phyloP scores from a whole-genome alignment of 495 filamentous ascomycete genomes.

The Apiosordaria backusii region DNA sequence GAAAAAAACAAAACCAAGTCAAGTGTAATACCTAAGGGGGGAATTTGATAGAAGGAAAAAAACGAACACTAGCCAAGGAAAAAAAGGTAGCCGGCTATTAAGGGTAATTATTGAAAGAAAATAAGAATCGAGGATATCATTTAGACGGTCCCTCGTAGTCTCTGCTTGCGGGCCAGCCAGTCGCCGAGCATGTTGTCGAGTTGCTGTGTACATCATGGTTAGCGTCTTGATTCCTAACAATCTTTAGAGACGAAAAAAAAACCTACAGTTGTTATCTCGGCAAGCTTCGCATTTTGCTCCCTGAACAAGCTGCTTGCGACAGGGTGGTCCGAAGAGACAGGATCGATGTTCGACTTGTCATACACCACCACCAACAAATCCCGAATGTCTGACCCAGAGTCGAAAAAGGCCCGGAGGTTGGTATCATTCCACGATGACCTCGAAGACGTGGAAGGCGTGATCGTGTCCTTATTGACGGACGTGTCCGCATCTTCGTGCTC shows the following conservation, averaged over 20 bases:
- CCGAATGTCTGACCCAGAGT: conserved; percentile 85
- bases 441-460: conserved; percentile 42
- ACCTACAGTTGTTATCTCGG: conserved; percentile 72
- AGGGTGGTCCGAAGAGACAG: conserved; percentile 76
- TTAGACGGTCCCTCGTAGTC: conserved; percentile 44
- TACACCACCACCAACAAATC: conserved; percentile 89
- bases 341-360: conserved; percentile 76
- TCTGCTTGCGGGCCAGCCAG: conserved; percentile 68
- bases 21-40: neutral
- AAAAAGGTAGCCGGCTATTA: conserved; percentile 7
- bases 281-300: conserved; percentile 75
- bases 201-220: conserved; percentile 49
- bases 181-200: conserved; percentile 82
- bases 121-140: neutral
- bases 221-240: neutral
- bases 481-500: conserved; percentile 45
- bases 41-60: neutral
- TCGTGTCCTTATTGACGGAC: conserved; percentile 41
- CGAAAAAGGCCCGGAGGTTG: conserved; percentile 80
- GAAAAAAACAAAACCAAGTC: neutral
- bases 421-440: conserved; percentile 75
- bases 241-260: neutral
- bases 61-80: neutral
- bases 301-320: conserved; percentile 75
- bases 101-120: neutral